Conservation (phyloP, 1,284 basidiomycete genomes). For the Vanrija sp. region DNA sequence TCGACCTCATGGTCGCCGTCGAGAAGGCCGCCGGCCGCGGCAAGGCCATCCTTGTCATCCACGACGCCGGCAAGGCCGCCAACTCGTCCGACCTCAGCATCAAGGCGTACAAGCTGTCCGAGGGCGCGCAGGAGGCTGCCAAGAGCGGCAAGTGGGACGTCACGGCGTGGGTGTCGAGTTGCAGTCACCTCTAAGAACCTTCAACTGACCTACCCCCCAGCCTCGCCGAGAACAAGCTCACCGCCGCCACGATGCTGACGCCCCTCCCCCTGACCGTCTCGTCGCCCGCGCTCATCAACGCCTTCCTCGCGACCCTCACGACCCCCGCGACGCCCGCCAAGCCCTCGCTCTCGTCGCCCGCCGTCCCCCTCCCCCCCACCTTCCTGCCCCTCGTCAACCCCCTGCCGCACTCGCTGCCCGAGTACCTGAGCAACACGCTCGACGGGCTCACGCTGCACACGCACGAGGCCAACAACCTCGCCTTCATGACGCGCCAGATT, state of each 20-base stretch:
- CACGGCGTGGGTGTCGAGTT: conserved; percentile 60
- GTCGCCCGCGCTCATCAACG: conserved; percentile 77
- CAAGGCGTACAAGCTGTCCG: conserved; percentile 83
- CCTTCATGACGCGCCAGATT: conserved; percentile 87
- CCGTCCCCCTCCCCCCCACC: conserved; percentile 52
- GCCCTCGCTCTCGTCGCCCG: conserved; percentile 35
- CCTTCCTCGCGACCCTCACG: conserved; percentile 74
- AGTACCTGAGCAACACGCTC: conserved; percentile 68
- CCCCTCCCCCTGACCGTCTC: conserved; percentile 87
- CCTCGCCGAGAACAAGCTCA: conserved; percentile 78
- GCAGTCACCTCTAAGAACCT: too few relatives aligned
- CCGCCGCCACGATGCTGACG: conserved; percentile 82
- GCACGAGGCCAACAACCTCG: conserved; percentile 89
- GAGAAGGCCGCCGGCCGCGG: conserved; percentile 58
- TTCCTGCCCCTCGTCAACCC: conserved; percentile 53
- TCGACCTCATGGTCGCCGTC: conserved; percentile 79
- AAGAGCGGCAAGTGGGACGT: conserved; percentile 84
- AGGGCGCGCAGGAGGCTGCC: conserved; percentile 79
- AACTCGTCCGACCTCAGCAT: conserved; percentile 82
- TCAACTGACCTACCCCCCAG: conserved; percentile 53
- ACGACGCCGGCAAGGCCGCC: conserved; percentile 65
- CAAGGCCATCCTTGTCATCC: conserved; percentile 86
- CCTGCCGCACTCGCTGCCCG: conserved; percentile 53
- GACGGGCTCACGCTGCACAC: conserved; percentile 80
- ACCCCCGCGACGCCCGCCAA: conserved; percentile 40